These are phyloP conservation scores for Triticum turgidum DNA, from an alignment of 176 grass and related monocot genomes.

Conservation along the genomic window DNA sequence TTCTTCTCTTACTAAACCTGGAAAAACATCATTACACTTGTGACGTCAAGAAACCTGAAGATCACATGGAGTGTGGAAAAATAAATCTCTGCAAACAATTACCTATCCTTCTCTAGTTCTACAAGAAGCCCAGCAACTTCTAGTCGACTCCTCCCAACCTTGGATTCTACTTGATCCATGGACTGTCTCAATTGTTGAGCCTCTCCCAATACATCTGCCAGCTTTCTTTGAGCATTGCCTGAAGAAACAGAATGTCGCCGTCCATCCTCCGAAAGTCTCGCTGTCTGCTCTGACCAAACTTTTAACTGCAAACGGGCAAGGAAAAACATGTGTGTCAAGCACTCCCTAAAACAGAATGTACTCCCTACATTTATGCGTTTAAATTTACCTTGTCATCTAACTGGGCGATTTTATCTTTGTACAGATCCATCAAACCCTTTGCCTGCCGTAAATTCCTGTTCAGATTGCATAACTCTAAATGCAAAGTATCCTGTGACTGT, in stretches of 20 bases:
- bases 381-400: conserved; percentile 70
- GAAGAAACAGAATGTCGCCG: conserved; percentile 45
- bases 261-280: conserved; percentile 62
- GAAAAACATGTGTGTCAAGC: conserved; percentile 18
- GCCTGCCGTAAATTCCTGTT: conserved; percentile 59
- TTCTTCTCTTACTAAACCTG: conserved; percentile 87
- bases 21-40: conserved; percentile 6
- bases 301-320: conserved; percentile 57
- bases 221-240: conserved; percentile 53
- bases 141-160: conserved; percentile 49
- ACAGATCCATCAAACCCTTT: conserved; percentile 65
- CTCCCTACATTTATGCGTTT: background rate
- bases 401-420: conserved; percentile 49
- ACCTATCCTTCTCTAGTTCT: conserved; percentile 84
- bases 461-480: conserved; percentile 47
- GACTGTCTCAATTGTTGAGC: conserved; percentile 52
- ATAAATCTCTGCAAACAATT: conserved; percentile 13
- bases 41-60: background rate
- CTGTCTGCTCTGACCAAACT: conserved; percentile 57
- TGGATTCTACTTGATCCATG: conserved; percentile 48
- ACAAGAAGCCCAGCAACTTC: conserved; percentile 63
- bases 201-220: conserved; percentile 51
- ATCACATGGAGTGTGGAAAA: background rate
- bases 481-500: conserved; percentile 54
- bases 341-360: background rate